These are phyloP conservation scores for Lichtheimia ornata DNA, from an alignment of 371 early-diverging fungal species.

Conservation along the genomic window DNA sequence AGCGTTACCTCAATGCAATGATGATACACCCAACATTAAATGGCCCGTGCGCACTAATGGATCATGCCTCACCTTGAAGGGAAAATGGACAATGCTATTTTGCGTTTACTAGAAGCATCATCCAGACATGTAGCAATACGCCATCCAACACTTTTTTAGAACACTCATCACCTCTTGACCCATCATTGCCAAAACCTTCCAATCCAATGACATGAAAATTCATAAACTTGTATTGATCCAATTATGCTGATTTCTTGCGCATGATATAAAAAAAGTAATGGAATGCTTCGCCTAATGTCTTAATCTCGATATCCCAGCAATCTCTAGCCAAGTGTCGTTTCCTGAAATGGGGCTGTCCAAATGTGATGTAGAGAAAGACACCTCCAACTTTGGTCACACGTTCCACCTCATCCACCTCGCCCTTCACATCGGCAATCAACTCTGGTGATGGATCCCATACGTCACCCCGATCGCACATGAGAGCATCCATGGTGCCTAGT, in stretches of 20 bases:
- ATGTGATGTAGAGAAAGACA: conserved; percentile 85
- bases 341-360: conserved; percentile 91
- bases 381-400: conserved; percentile 78
- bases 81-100: no score
- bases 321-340: conserved; percentile 70
- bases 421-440: conserved; percentile 60
- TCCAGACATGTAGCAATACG: no score
- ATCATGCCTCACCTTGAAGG: no score
- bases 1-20: no score
- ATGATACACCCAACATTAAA: no score
- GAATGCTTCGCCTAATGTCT: conserved; percentile 71
- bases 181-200: no score
- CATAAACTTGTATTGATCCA: no score
- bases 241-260: conserved; percentile 20
- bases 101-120: no score
- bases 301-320: conserved; percentile 65
- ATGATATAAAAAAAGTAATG: conserved; percentile 79
- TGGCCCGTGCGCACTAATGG: no score
- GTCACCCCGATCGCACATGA: conserved; percentile 84
- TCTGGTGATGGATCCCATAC: conserved; percentile 86
- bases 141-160: no score
- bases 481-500: conserved; percentile 72
- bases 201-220: no score
- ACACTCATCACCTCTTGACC: no score
- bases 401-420: conserved; percentile 77